These are phyloP conservation scores for Moringa oleifera DNA, from an alignment of 345 rosid genomes.

Conservation along the genomic window DNA sequence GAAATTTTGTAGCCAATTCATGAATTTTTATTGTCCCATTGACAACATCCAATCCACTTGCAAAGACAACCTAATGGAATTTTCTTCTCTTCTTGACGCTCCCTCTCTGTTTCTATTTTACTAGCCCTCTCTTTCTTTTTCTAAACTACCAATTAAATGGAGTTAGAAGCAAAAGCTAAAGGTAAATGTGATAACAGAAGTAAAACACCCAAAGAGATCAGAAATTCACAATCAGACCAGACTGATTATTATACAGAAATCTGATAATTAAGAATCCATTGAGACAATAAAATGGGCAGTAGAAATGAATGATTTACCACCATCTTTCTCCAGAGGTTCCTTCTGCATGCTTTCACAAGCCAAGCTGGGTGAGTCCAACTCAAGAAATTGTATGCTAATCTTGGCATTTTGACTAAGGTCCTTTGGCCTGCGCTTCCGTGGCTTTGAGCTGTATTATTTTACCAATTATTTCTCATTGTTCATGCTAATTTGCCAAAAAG, in stretches of 20 bases:
- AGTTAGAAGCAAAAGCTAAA: too few species aligned
- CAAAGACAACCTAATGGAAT: too few species aligned
- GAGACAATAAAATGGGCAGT: conserved; percentile 1
- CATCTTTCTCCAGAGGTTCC: conserved; percentile 35
- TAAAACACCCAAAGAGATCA: too few species aligned
- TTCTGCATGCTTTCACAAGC: conserved; percentile 28
- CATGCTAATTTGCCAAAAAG: too few species aligned
- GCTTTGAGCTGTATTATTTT: conserved; percentile 53
- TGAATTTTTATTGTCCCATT: too few species aligned
- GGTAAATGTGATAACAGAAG: too few species aligned
- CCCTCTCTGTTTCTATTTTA: too few species aligned
- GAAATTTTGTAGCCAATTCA: too few species aligned
- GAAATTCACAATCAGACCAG: background rate
- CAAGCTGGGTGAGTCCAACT: conserved; percentile 51
- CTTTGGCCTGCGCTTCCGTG: conserved; percentile 42
- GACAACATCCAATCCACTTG: too few species aligned
- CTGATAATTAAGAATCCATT: background rate
- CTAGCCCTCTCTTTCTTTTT: too few species aligned
- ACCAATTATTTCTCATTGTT: conserved; percentile 13
- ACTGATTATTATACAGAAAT: too few species aligned
- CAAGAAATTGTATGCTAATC: conserved; percentile 48
- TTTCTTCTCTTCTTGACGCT: too few species aligned
- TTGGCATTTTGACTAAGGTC: conserved; percentile 28
- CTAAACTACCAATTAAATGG: background rate
- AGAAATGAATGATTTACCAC: conserved; percentile 34